Percentiles rank a stretch among this genome's conserved stretches.
Evolutionary conservation across 257 asterid species (phyloP).

Genomic region (Fraxinus quadrangulata): DNA sequence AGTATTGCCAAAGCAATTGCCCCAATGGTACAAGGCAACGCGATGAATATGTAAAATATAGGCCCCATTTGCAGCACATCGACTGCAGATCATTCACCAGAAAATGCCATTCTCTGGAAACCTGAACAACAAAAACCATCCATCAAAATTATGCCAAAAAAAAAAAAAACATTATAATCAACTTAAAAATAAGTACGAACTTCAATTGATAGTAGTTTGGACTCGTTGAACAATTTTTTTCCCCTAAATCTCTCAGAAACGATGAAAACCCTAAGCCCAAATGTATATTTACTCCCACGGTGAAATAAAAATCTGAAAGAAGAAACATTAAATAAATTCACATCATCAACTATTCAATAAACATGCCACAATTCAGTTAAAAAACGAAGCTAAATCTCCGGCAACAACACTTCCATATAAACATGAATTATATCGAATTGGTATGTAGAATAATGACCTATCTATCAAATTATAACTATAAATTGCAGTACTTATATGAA

Average conservation of each 20-base stretch:
- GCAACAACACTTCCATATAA: slow-evolving; percentile 1
- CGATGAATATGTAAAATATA: slow-evolving; percentile 66
- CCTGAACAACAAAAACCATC: slow-evolving; percentile 23
- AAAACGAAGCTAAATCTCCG: slow-evolving; percentile 2
- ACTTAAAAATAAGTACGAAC: slow-evolving; percentile 21
- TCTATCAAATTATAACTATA: not conserved
- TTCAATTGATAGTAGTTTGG: slow-evolving; percentile 26
- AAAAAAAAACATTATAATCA: not conserved
- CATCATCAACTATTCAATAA: slow-evolving; percentile 26
- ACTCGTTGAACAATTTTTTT: not conserved
- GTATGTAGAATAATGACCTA: not conserved
- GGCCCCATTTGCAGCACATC: slow-evolving; percentile 68
- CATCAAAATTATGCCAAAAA: slow-evolving; percentile 13
- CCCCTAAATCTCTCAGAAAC: slow-evolving; percentile 10
- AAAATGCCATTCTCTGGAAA: slow-evolving; percentile 14
- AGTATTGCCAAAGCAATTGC: slow-evolving; percentile 71
- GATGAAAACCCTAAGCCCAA: slow-evolving; percentile 33
- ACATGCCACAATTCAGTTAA: slow-evolving; percentile 23
- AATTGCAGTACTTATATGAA: not conserved
- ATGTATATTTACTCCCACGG: slow-evolving; percentile 30
- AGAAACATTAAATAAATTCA: slow-evolving; percentile 5
- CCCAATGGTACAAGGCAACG: slow-evolving; percentile 86
- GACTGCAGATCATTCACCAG: slow-evolving; percentile 26
- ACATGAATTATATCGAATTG: slow-evolving; percentile 5
- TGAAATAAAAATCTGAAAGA: slow-evolving; percentile 16